Evolutionary conservation across 164 flowering plant species (phyloP), one percentile per base, ranked within the genome.

Genomic region (Santalum album): DNA sequence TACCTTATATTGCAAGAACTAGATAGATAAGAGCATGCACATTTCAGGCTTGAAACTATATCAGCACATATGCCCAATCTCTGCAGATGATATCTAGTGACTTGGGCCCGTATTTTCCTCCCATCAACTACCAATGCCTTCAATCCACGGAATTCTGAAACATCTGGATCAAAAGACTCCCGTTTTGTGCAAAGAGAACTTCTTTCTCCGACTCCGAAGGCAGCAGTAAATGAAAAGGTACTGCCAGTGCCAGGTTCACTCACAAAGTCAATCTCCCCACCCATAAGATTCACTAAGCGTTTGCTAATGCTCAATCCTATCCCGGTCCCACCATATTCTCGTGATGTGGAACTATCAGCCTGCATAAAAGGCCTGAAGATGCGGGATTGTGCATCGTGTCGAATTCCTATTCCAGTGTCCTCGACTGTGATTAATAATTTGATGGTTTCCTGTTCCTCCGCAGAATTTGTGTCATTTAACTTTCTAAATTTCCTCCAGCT

Each of bases 291-390:
- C 54, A 91, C 96, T 64, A 91, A 65, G 55, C 88, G 63, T 58
- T 78, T 84, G 72, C 98, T 78, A 25, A 91, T 88, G 75, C 96
- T 91, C 73, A 91, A 67, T 34, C 98, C 98, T 53, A 91, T 86
- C 15, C 98, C 98, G 16, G 98, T 88, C 23, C 98, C 98, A 52
- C 98, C 98, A 72, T 91, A 79, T 15, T 70, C 79, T 32, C 98
- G 78, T 7, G 98, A 88, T 2, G 94, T 86, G 16, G 98, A 88
- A 69, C 95, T 86, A 60, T 86, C 98, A 21, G 94, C 98, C 72
- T 91, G 98, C 92, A 88, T 75, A 60, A 91, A 91, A 52, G 96
- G 96, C 57, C 69, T 82, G 76, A 91, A 91, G 25, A 91, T 83
- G 15, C 84, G 87, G 26, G 53, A 58, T 62, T 91, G 95, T 55